Base-by-base conservation (phyloP, 2,329 filamentous ascomycete species). In the Talaromyces sp. region DNA sequence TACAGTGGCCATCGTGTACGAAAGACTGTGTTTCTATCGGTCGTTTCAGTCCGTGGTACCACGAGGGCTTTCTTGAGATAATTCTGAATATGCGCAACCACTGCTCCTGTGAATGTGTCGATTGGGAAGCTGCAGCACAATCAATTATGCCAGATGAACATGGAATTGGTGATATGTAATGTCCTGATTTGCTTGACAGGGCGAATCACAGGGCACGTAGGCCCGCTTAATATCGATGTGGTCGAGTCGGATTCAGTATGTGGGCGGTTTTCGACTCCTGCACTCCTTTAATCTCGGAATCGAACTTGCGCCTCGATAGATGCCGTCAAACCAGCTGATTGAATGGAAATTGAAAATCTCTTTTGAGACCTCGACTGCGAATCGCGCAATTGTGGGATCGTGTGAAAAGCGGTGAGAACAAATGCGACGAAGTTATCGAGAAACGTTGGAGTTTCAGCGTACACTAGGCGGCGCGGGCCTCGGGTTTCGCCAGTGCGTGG, bases 1-100 rank as follows among this genome's bases (percentile, higher is more conserved):
- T 62, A 77, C 72, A 62, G 76, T 71, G 45, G 75, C 74, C 77
- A 79, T 79, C 39, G 41, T 70, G 43, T 43, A 41, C 54, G n/a
- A 57, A 45, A 19, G 6, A n/a, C n/a, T 50, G 19, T 31, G 14
- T 50, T 24, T 39, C 22, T 33, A 35, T 13, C 60, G 47, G 45
- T 33, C 19, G 10, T 37, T 62, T 37, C 31, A 14, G 31, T 37
- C 52, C n/a, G 33, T 22, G 16, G 52, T 37, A 56, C 31, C 11
- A 35, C n/a, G 33, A 22, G 52, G 11, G n/a, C 10, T 56, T 56
- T 16, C n/a, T 14, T n/a, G 31, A 35, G 47, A 22, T 37, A 37
- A 3, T 56, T 56, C 33, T 6, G 33, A 37, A 39, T 37, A 22
- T 1, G 52, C 52, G 31, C 31, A 37, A 56, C 33, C n/a, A 37